Percentiles rank a stretch among this genome's conserved stretches.
Conservation (phyloP, 345 rosid species). For the Kandelia obovata region DNA sequence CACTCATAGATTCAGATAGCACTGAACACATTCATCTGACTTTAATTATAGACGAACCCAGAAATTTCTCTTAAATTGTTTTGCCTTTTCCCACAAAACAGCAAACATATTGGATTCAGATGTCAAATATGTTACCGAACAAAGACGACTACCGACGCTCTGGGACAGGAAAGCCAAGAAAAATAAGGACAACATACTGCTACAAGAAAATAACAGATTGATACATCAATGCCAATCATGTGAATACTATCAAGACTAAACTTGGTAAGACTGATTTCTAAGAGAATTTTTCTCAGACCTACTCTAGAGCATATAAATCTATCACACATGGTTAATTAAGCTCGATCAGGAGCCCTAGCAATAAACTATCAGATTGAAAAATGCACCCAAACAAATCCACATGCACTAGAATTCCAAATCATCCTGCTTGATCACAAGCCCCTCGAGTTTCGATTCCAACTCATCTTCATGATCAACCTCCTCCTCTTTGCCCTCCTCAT, state of each 20-base stretch:
- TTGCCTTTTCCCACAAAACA: too few species aligned
- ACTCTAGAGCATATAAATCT: conserved; percentile 15
- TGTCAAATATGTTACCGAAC: not conserved
- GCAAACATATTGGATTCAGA: not conserved
- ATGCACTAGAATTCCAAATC: conserved; percentile 21
- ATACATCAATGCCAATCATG: conserved; percentile 7
- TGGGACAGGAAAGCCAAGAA: not conserved
- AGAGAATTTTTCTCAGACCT: conserved; percentile 9
- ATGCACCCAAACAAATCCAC: not conserved
- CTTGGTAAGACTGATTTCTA: not conserved
- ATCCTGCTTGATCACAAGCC: conserved; percentile 54
- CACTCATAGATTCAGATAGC: too few species aligned
- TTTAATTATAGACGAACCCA: too few species aligned
- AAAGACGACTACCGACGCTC: not conserved
- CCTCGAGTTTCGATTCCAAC: conserved; percentile 70
- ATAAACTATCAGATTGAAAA: not conserved
- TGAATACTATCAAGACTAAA: conserved; percentile 2
- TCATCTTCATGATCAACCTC: conserved; percentile 46
- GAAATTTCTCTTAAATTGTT: too few species aligned
- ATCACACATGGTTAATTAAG: conserved; percentile 9
- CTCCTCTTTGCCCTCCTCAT: conserved; percentile 55
- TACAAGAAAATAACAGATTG: conserved; percentile 3
- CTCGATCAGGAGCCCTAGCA: not conserved
- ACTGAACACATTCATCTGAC: too few species aligned
- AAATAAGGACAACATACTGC: not conserved